Evolutionary conservation across 2,329 filamentous ascomycete species (phyloP).

Genomic region (Penicillium oxalicum): DNA sequence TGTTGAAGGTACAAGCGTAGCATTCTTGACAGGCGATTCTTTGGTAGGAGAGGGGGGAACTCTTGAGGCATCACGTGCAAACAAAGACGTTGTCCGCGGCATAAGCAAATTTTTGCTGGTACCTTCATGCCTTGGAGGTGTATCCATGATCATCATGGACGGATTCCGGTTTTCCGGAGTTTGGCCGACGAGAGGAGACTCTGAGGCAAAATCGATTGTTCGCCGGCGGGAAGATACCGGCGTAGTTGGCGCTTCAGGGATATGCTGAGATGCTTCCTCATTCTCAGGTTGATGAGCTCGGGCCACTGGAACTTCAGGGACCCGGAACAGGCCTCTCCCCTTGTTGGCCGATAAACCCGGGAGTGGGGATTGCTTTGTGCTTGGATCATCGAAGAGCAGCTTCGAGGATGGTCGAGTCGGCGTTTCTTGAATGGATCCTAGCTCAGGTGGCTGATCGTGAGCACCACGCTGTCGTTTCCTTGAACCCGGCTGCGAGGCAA

Average conservation of each 20-base stretch:
- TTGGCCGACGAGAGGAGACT: constrained; percentile 5
- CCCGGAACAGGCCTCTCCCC: constrained; percentile 21
- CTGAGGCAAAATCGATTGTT: constrained; percentile 4
- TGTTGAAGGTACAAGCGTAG: constrained; percentile 24
- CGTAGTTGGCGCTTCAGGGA: constrained; percentile 22
- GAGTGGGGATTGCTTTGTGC: constrained; percentile 7
- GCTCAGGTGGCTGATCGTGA: constrained; percentile 5
- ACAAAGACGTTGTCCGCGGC: constrained; percentile 8
- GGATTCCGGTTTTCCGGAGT: constrained; percentile 6
- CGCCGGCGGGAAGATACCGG: constrained; percentile 24
- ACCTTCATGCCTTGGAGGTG: constrained; percentile 21
- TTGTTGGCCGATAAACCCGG: constrained; percentile 15
- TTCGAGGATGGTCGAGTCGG: constrained; percentile 33
- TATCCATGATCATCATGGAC: constrained; percentile 25
- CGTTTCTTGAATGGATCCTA: constrained; percentile 34
- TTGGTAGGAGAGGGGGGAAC: constrained; percentile 17
- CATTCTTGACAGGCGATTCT: constrained; percentile 30
- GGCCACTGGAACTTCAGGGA: constrained; percentile 23
- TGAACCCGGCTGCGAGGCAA: constrained; percentile 8
- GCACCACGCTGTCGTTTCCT: constrained; percentile 3
- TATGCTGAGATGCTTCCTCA: background rate
- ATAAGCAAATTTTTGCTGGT: constrained; percentile 1
- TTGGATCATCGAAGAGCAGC: constrained; percentile 14
- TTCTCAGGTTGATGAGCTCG: constrained; percentile 9
- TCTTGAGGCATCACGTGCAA: constrained; percentile 3